These are phyloP conservation scores for Cryptococcus sp. DNA, from an alignment of 1,284 basidiomycete genomes.

Conservation along the genomic window DNA sequence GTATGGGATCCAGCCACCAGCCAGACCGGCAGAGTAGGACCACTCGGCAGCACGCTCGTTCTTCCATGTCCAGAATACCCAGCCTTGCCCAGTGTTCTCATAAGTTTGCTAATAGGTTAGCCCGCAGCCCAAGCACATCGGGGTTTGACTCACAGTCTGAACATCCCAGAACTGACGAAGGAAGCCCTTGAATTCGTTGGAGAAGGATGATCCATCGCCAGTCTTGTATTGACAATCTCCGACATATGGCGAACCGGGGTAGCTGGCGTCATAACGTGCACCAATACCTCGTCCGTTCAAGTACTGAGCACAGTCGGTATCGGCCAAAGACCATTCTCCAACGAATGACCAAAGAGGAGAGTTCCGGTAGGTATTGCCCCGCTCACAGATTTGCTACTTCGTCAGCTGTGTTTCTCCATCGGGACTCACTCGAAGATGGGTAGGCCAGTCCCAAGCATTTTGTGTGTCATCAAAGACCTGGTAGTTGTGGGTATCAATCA, in stretches of 20 bases:
- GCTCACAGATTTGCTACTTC: constrained; percentile 53
- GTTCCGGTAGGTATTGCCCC: constrained; percentile 51
- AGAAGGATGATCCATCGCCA: constrained; percentile 68
- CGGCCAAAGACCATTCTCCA: constrained; percentile 71
- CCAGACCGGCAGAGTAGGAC: constrained; percentile 58
- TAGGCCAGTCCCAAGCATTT: constrained; percentile 55
- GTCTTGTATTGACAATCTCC: constrained; percentile 71
- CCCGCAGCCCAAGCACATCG: too few relatives aligned
- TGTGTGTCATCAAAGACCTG: constrained; percentile 67
- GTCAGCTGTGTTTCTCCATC: background rate
- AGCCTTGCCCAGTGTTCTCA: constrained; percentile 47
- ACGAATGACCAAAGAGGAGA: constrained; percentile 68
- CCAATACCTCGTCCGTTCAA: constrained; percentile 66
- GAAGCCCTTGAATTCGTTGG: constrained; percentile 69
- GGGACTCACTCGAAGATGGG: constrained; percentile 57
- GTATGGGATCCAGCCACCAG: constrained; percentile 76
- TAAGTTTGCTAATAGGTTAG: too few relatives aligned
- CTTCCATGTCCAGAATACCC: constrained; percentile 47
- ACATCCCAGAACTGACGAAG: constrained; percentile 79
- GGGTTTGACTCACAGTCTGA: too few relatives aligned
- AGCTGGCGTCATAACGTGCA: constrained; percentile 75
- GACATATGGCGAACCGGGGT: constrained; percentile 60
- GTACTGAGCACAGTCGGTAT: constrained; percentile 80
- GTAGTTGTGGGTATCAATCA: constrained; percentile 79
- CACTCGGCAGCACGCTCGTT: constrained; percentile 61